Base-by-base conservation (phyloP, 352 stramenopile genomes). In the Phytophthora quininea region DNA sequence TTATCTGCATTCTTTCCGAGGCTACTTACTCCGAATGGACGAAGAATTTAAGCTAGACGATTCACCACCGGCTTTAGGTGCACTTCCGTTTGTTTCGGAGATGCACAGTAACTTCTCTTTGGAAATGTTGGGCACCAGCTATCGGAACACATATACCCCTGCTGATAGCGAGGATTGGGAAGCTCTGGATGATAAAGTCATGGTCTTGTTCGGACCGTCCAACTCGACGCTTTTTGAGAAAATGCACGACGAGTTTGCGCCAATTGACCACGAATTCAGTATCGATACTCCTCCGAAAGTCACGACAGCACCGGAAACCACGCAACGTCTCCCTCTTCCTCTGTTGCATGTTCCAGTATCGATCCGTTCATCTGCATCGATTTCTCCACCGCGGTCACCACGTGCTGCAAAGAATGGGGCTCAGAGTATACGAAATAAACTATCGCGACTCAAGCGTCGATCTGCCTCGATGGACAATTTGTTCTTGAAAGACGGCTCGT, bases 401-500 rank as follows among this genome's bases (percentile, higher is more conserved):
- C 79, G 74, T 53, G 84, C 72, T 0, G 65, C 66, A 1, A 79
- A 80, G 14, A 69, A 76, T 14, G 89, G 82, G 80, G 76, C 74
- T 5, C 84, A 90, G 40, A 81, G 76, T 4, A 76, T 89, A 5
- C 80, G 82, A 24, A 75, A 64, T 4, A 82, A 85, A 48, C 54
- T 93, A 7, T 73, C 76, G 3, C 64, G 66, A 14, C 64, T 93
- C 7, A 93, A 92, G 50, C 76, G 73, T 11, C 67, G 83, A n/a
- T 84, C 82, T 24, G 73, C 80, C 1, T 89, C 82, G 2, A 92
- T 89, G 80, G 82, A 91, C 51, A 92, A 92, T 37, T 67, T 91
- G 15, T 67, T 91, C 12, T 43, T 90, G 2, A 89, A 89, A 49
- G 85, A 91, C 51, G 85, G 84, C 0, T 91, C 84, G 0, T 79